Evolutionary conservation across 1,139 yeast species (phyloP).

Genomic region (Geotrichum siamense): DNA sequence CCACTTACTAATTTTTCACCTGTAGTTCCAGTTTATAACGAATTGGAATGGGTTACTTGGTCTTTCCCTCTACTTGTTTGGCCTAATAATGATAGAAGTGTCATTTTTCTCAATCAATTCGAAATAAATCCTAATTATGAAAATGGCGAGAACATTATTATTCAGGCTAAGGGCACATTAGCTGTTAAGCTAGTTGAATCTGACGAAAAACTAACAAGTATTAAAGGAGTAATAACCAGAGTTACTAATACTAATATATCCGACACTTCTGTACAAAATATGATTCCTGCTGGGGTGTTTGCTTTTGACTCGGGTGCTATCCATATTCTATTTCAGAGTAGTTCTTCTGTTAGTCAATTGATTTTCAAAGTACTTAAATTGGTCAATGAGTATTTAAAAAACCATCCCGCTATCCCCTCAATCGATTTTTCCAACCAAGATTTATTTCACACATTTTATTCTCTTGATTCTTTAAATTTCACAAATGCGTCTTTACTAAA

Average conservation of each 20-base stretch:
- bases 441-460: no score
- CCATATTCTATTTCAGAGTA: not conserved
- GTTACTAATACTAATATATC: not conserved
- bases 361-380: no score
- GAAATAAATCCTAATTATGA: not conserved
- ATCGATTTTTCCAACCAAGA: no score
- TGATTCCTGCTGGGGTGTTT: not conserved
- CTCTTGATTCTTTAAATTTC: no score
- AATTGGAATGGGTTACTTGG: not conserved
- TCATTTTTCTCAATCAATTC: not conserved
- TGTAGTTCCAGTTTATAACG: not conserved
- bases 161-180: not conserved
- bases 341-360: no score
- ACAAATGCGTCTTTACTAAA: no score
- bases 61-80: not conserved
- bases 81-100: not conserved
- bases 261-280: not conserved
- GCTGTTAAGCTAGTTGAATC: not conserved
- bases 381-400: no score
- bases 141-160: not conserved
- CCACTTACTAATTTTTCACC: not conserved
- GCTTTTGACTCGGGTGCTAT: not conserved
- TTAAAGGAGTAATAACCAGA: not conserved
- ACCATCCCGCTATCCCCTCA: no score
- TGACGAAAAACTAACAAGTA: not conserved